Evolutionary conservation across 1,139 yeast genomes (phyloP).

Genomic region (Pneumocystis murina): DNA sequence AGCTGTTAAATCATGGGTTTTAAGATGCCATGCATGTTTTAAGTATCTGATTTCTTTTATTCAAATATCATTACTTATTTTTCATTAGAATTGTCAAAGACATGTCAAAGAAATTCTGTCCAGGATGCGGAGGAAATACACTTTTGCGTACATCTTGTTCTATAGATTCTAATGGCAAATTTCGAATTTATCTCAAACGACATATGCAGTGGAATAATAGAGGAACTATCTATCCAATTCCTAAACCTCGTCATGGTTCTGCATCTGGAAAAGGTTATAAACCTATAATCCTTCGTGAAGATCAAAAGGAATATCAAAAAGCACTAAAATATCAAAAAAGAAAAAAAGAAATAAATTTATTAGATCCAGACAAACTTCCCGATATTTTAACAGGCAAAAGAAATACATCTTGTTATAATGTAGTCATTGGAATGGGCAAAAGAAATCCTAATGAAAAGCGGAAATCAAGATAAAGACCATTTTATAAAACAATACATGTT

Average conservation of each 20-base stretch:
- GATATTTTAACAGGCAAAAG: constrained; percentile 11
- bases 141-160: constrained; percentile 76
- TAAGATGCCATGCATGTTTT: constrained; percentile 96
- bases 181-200: constrained; percentile 79
- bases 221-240: constrained; percentile 67
- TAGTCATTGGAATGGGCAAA: constrained; percentile 5
- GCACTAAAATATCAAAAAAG: constrained; percentile 27
- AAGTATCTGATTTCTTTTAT: constrained; percentile 26
- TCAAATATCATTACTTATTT: constrained; percentile 36
- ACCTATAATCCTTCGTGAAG: constrained; percentile 38
- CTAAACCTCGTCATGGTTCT: constrained; percentile 25
- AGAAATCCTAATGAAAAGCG: constrained; percentile 3
- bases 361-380: constrained; percentile 12
- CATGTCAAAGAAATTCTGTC: constrained; percentile 69
- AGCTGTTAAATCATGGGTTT: constrained; percentile 79
- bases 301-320: constrained; percentile 81
- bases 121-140: constrained; percentile 91
- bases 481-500: neutral
- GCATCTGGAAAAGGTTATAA: constrained; percentile 11
- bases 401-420: neutral
- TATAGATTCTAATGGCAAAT: constrained; percentile 59
- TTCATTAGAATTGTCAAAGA: constrained; percentile 17
- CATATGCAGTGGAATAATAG: constrained; percentile 89
- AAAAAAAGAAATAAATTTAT: constrained; percentile 8
- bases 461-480: neutral